Evolutionary conservation across 176 grass and related monocot genomes (phyloP).

Genomic region (Puccinellia tenuiflora): DNA sequence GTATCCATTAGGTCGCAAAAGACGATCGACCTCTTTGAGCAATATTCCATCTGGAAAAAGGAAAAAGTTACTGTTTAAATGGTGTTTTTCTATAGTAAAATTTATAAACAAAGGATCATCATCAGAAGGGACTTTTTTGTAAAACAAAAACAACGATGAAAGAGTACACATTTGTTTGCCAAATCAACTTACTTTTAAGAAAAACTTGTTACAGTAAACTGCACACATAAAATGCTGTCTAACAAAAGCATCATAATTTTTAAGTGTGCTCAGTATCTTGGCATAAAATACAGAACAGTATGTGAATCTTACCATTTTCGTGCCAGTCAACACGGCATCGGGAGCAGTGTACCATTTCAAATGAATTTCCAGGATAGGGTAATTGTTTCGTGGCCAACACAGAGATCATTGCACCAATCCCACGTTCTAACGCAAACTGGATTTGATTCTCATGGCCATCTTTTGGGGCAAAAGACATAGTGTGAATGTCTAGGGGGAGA

Average conservation of each 20-base stretch:
- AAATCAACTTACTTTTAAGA: not conserved
- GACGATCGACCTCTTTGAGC: constrained; percentile 91
- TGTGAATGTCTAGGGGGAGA: constrained; percentile 74
- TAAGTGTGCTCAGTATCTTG: not conserved
- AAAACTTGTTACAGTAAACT: not conserved
- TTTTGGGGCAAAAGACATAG: constrained; percentile 97
- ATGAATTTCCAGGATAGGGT: constrained; percentile 71
- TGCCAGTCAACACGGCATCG: constrained; percentile 97
- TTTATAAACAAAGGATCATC: constrained; percentile 3
- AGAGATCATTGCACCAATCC: constrained; percentile 89
- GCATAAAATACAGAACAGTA: not conserved
- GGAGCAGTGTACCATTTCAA: constrained; percentile 99
- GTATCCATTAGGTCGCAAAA: constrained; percentile 82
- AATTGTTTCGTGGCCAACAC: constrained; percentile 89
- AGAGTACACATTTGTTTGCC: not conserved
- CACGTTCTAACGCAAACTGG: constrained; percentile 93
- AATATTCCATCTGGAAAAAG: constrained; percentile 86
- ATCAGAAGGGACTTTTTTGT: not conserved
- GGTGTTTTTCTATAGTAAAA: not conserved
- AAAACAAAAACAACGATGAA: not conserved
- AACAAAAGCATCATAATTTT: not conserved
- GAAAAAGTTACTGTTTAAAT: not conserved
- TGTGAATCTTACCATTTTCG: constrained; percentile 67
- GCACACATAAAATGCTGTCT: not conserved
- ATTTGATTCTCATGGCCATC: constrained; percentile 98